phyloP scores from a whole-genome alignment of 192 early-diverging fungal genomes.

The Pecoramyces ruminantium region DNA sequence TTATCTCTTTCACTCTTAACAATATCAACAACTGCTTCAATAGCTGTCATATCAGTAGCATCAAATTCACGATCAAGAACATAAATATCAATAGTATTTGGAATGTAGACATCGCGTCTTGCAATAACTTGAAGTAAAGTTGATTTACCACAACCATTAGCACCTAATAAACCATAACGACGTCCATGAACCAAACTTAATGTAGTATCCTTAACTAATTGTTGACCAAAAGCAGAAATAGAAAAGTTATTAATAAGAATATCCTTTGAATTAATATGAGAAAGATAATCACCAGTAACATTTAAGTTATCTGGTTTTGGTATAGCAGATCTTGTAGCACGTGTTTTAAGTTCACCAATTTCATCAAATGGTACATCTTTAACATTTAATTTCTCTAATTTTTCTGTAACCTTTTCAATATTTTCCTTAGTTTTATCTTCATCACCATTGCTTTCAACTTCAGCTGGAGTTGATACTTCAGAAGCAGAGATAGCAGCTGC shows the following conservation, averaged over 20 bases:
- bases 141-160: conserved; percentile 91
- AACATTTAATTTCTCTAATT: background rate
- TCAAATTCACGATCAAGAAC: conserved; percentile 90
- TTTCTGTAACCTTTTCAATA: background rate
- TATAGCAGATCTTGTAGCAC: conserved; percentile 21
- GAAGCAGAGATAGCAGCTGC: background rate
- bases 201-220: conserved; percentile 22
- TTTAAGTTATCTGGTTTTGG: conserved; percentile 8
- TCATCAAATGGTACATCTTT: background rate
- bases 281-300: conserved; percentile 1
- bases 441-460: background rate
- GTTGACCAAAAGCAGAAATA: conserved; percentile 4
- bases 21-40: conserved; percentile 77
- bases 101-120: conserved; percentile 84
- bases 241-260: conserved; percentile 14
- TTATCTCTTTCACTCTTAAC: conserved; percentile 57
- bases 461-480: background rate
- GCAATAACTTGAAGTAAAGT: conserved; percentile 89
- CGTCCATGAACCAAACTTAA: conserved; percentile 49
- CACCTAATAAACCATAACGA: conserved; percentile 66
- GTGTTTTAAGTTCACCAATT: background rate
- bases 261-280: conserved; percentile 2
- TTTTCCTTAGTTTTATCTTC: background rate
- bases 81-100: conserved; percentile 93
- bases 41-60: conserved; percentile 78